These are phyloP conservation scores for Nemania abortiva DNA, from an alignment of 2,329 filamentous ascomycete species.

Conservation along the genomic window DNA sequence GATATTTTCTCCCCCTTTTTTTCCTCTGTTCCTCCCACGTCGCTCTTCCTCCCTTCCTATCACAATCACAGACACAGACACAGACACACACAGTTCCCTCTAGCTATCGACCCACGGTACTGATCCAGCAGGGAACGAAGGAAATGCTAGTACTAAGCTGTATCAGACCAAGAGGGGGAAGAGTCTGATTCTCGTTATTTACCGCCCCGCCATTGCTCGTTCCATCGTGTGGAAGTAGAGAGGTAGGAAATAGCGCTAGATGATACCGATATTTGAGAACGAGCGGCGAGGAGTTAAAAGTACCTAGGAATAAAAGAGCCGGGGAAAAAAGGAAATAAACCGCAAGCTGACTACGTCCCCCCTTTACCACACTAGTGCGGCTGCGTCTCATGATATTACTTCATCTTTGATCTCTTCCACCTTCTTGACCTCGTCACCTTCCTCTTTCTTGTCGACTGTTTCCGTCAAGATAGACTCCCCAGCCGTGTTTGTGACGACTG, in stretches of 20 bases:
- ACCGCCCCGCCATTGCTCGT: not conserved
- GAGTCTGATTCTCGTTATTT: not conserved
- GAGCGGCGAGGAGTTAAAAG: constrained; percentile 17
- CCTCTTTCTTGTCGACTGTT: constrained; percentile 48
- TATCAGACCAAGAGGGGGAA: not conserved
- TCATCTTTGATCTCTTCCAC: constrained; percentile 48
- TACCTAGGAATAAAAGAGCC: constrained; percentile 7
- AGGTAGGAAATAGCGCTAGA: not conserved
- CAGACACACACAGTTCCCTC: constrained; percentile 1
- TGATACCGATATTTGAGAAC: not conserved
- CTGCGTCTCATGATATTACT: constrained; percentile 42
- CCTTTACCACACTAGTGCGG: constrained; percentile 10
- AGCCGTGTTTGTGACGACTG: constrained; percentile 49
- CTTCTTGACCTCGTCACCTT: constrained; percentile 47
- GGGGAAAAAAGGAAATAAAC: not conserved
- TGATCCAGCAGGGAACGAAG: constrained; percentile 8
- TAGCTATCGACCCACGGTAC: not conserved
- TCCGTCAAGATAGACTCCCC: constrained; percentile 51
- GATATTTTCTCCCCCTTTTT: not conserved
- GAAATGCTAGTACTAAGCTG: not conserved
- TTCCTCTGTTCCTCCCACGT: not conserved
- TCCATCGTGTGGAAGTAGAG: not conserved
- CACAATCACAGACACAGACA: constrained; percentile 1
- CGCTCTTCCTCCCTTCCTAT: not conserved
- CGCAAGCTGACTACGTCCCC: not conserved